Evolutionary conservation across 768 basidiomycete genomes (phyloP), one percentile per base, ranked within the genome.

Genomic region (Boletus coccyginus): DNA sequence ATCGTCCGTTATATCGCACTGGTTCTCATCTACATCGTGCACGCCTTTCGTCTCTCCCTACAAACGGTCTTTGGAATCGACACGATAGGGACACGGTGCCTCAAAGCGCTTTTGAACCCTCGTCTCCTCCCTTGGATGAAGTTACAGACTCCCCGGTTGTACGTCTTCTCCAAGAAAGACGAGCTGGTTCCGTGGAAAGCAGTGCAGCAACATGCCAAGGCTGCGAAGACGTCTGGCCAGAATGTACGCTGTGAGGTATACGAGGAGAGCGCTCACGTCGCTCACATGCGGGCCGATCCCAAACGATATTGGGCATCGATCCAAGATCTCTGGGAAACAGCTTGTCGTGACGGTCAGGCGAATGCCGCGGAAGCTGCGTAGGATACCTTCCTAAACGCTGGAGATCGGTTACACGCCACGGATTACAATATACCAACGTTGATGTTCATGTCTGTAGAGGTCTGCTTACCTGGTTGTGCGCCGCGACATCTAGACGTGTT

Each of bases 101-200:
- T 56, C 45, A 62, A 47, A 29, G 21, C 32, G 6, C 62, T 70
- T 24, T 54, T 66, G 19, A 52, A 62, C 7, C 67, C 72, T 3
- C 48, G 27, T 9, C 39, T 75, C 32, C 54, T 76, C 7, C 72
- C 73, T 1, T 74, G 75, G 73, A 70, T 62, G 61, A 57, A 52
- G 16, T 10, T 31, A 27, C 47, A 52, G 10, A 75, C 75, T 13
- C 75, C 74, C 0, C 60, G 76, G 11, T 36, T 77, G 33, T 76
- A 77, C 42, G 40, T 76, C 19, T 76, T 67, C 56, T 76, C 75
- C 11, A 62, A 60, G 44, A 63, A 57, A 14, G 75, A 76, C 40
- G 48, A 52, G 32, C 16, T 74, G 8, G 65, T 76, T 17, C 71
- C 70, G 5, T 67, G 66, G 60, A 3, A 57, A 40, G 62, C 58